phyloP scores from a whole-genome alignment of 148 eudicot genomes.

The Cornus kousa region DNA sequence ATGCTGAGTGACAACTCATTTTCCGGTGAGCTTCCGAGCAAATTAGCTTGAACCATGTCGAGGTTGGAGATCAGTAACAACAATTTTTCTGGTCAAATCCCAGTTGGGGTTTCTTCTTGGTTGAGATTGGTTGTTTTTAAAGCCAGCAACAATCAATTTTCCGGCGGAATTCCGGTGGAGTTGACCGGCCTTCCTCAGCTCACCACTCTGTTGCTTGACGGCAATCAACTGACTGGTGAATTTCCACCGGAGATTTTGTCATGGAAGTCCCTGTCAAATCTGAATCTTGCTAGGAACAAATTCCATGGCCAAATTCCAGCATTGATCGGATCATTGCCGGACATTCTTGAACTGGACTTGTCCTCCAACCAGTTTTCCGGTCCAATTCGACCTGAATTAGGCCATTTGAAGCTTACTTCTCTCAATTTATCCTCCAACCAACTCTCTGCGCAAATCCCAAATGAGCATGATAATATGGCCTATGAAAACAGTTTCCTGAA shows the following conservation, averaged over 20 bases:
- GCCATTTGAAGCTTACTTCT: too few relatives aligned
- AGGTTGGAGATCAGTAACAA: conserved; percentile 49
- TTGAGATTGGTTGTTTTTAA: too few relatives aligned
- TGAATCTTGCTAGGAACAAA: conserved; percentile 28
- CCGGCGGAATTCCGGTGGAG: too few relatives aligned
- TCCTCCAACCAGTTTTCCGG: too few relatives aligned
- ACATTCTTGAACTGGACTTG: too few relatives aligned
- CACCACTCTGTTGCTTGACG: too few relatives aligned
- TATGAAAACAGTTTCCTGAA: conserved; percentile 26
- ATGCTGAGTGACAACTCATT: conserved; percentile 39
- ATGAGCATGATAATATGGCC: conserved; percentile 23
- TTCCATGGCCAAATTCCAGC: conserved; percentile 28
- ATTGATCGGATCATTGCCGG: too few relatives aligned
- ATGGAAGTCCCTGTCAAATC: conserved; percentile 16
- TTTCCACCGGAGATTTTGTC: conserved; percentile 13
- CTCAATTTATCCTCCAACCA: conserved; percentile 33
- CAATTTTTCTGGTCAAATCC: conserved; percentile 50
- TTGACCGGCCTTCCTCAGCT: too few relatives aligned
- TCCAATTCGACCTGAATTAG: too few relatives aligned
- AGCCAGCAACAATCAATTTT: too few relatives aligned
- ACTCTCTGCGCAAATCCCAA: conserved; percentile 27
- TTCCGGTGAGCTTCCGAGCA: conserved; percentile 48
- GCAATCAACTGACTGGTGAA: too few relatives aligned
- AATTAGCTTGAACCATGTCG: conserved; percentile 41
- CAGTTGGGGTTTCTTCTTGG: conserved; percentile 18